Conservation (phyloP, 441 rosid genomes). For the Mallotus repandus region DNA sequence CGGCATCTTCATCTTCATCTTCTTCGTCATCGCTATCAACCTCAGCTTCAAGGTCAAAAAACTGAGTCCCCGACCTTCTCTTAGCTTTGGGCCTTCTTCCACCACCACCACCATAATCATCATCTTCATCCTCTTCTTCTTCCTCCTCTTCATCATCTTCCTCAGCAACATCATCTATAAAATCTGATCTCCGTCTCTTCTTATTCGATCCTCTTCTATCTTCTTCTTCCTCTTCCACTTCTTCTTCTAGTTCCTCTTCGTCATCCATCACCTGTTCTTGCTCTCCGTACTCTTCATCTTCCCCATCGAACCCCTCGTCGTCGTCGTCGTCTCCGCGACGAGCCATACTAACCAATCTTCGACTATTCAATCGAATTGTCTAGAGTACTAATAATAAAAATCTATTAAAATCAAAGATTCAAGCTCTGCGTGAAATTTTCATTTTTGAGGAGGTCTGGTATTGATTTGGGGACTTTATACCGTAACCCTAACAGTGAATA, state of each 20-base stretch:
- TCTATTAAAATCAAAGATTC: too few species aligned
- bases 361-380: not conserved
- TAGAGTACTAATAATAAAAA: too few species aligned
- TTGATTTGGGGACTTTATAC: not conserved
- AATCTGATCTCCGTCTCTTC: conserved; percentile 77
- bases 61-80: conserved; percentile 48
- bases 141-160: conserved; percentile 84
- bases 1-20: conserved; percentile 80
- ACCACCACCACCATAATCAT: conserved; percentile 40
- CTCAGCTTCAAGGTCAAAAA: conserved; percentile 65
- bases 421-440: too few species aligned
- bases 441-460: not conserved
- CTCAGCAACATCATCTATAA: conserved; percentile 79
- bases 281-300: conserved; percentile 48
- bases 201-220: conserved; percentile 36
- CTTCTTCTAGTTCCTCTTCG: conserved; percentile 45
- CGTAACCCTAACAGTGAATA: conserved; percentile 11
- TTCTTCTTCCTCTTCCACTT: conserved; percentile 42
- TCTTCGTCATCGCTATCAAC: conserved; percentile 85
- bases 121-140: conserved; percentile 67
- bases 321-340: conserved; percentile 51
- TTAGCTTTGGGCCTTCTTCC: conserved; percentile 38
- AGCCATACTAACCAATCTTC: conserved; percentile 32
- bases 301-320: conserved; percentile 32
- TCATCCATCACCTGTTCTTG: conserved; percentile 42